Evolutionary conservation across 306 rosid genomes (phyloP).

Genomic region (Cucurbita maxima): DNA sequence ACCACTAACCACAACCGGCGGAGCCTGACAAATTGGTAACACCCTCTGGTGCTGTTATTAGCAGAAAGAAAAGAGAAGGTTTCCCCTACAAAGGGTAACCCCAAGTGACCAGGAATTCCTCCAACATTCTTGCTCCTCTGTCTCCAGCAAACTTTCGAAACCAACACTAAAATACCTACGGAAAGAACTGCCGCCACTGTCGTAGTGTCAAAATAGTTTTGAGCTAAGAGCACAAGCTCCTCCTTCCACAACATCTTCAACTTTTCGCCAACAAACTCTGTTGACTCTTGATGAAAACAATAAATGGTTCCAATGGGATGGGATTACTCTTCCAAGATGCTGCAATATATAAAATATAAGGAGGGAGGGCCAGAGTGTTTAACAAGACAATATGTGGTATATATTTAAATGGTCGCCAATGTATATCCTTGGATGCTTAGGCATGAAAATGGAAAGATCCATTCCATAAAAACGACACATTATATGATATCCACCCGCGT

Average conservation of each 20-base stretch:
- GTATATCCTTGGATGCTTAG: background rate
- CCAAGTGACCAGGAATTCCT: constrained; percentile 43
- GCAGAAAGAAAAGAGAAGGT: constrained; percentile 62
- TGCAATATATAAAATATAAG: background rate
- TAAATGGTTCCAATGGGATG: background rate
- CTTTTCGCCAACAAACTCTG: constrained; percentile 1
- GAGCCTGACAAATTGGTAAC: constrained; percentile 60
- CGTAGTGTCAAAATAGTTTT: constrained; percentile 15
- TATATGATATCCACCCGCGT: constrained; percentile 1
- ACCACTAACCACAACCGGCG: constrained; percentile 51
- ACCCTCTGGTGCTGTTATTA: constrained; percentile 44
- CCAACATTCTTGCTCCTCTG: constrained; percentile 7
- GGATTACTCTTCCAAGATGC: constrained; percentile 1
- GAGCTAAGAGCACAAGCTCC: constrained; percentile 18
- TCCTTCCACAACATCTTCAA: constrained; percentile 30
- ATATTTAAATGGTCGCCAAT: background rate
- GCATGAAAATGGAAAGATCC: background rate
- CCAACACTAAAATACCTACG: constrained; percentile 23
- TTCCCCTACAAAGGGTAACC: constrained; percentile 56
- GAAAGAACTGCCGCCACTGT: constrained; percentile 17
- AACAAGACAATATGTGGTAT: constrained; percentile 2
- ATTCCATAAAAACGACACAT: background rate
- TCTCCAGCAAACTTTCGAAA: constrained; percentile 32
- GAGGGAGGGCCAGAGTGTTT: background rate
- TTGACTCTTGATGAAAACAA: constrained; percentile 10